A percentile compares a stretch with the other conserved stretches of the same genome.
Conservation (phyloP, 1,139 yeast species). For the Suhomyces wounanorum region DNA sequence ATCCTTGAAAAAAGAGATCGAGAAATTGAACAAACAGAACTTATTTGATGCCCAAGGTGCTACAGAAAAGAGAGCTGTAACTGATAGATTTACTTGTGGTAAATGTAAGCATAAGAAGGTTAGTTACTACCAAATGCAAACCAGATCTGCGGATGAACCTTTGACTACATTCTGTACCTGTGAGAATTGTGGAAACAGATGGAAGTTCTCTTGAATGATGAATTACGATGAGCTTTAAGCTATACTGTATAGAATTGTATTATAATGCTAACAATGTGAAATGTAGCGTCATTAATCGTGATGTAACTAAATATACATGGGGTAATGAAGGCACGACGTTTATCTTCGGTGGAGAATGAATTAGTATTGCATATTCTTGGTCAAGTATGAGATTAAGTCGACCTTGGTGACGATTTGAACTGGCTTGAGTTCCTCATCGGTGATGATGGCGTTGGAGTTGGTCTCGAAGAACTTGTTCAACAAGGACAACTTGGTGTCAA, state of each 20-base stretch:
- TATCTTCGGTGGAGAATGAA: background rate
- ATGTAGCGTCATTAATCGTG: constrained; percentile 3
- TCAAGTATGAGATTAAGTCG: constrained; percentile 71
- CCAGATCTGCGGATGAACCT: constrained; percentile 98
- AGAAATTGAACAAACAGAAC: constrained; percentile 83
- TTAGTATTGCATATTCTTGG: constrained; percentile 32
- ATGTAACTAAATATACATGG: constrained; percentile 1
- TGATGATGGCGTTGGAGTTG: constrained; percentile 82
- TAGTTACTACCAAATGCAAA: constrained; percentile 95
- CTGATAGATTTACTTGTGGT: constrained; percentile 96
- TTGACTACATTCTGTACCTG: constrained; percentile 97
- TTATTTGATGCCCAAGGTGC: constrained; percentile 98
- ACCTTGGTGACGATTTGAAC: constrained; percentile 87
- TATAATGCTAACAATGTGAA: constrained; percentile 6
- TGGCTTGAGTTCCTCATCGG: constrained; percentile 71
- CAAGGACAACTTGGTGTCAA: constrained; percentile 65
- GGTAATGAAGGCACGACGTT: background rate
- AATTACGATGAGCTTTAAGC: background rate
- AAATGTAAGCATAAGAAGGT: constrained; percentile 97
- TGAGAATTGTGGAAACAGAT: constrained; percentile 95
- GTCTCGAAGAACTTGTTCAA: constrained; percentile 83
- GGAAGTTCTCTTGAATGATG: constrained; percentile 74
- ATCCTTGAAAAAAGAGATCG: constrained; percentile 78
- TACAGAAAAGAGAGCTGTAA: constrained; percentile 92
- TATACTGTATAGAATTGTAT: constrained; percentile 12